A percentile compares a stretch with the other conserved stretches of the same genome.
phyloP scores from a whole-genome alignment of 306 rosid genomes.

The Medicago truncatula region MtrunA17r5.0-ANR NC_053043.1:13283501-13284000 shows the following conservation, averaged over 20 bases:
- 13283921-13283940: not conserved
- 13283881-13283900: not conserved
- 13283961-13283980: not conserved
- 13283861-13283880: not conserved
- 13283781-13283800: not conserved
- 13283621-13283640: not conserved
- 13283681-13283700: not conserved
- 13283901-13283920: not conserved
- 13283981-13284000: not conserved
- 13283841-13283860: too few species aligned
- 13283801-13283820: not conserved
- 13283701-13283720: too few species aligned
- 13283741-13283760: not conserved
- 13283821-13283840: too few species aligned
- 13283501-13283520: not conserved
- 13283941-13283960: not conserved
- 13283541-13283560: not conserved
- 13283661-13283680: too few species aligned
- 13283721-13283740: not conserved
- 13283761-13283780: not conserved
- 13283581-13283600: conserved; percentile 6
- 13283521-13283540: not conserved
- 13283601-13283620: not conserved
- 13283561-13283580: not conserved
- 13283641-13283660: not conserved